phyloP scores from a whole-genome alignment of 805 yeast species.

The Saccharomyces paradoxus region DNA sequence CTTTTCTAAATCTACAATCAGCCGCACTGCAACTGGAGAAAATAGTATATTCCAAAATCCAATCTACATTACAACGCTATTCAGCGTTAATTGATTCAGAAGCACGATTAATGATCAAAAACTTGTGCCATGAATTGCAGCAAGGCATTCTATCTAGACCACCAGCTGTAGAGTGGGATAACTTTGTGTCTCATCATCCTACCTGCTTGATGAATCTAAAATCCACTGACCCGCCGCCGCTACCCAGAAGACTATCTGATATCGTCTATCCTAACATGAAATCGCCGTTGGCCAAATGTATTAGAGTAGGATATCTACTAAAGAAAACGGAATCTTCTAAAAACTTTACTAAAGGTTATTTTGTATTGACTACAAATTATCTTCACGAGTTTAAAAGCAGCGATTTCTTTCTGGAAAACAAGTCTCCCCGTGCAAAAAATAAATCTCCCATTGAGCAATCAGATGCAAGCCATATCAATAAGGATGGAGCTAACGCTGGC shows the following conservation, averaged over 20 bases:
- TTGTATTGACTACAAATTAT: slow-evolving; percentile 58
- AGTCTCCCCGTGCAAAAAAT: neutral
- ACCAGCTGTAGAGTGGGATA: slow-evolving; percentile 61
- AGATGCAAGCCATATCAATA: slow-evolving; percentile 4
- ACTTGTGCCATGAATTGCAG: slow-evolving; percentile 36
- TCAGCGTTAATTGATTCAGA: slow-evolving; percentile 45
- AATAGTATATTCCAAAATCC: slow-evolving; percentile 55
- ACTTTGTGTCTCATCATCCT: slow-evolving; percentile 42
- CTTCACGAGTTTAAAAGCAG: slow-evolving; percentile 54
- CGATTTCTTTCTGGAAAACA: slow-evolving; percentile 19
- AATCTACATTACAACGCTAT: slow-evolving; percentile 46
- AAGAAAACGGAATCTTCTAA: slow-evolving; percentile 56
- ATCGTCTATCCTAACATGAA: slow-evolving; percentile 45
- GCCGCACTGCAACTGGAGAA: slow-evolving; percentile 59
- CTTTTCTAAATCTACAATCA: slow-evolving; percentile 53
- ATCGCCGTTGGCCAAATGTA: slow-evolving; percentile 42
- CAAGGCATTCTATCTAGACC: slow-evolving; percentile 48
- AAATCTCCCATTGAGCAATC: neutral
- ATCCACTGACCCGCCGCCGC: slow-evolving; percentile 33
- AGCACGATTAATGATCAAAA: slow-evolving; percentile 46
- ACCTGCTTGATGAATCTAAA: slow-evolving; percentile 35
- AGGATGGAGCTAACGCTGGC: slow-evolving; percentile 6
- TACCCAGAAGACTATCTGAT: slow-evolving; percentile 42
- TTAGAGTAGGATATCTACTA: slow-evolving; percentile 51
- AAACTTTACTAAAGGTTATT: slow-evolving; percentile 54